Evolutionary conservation across 306 rosid genomes (phyloP).

Genomic region (Dalbergia cultrata): DNA sequence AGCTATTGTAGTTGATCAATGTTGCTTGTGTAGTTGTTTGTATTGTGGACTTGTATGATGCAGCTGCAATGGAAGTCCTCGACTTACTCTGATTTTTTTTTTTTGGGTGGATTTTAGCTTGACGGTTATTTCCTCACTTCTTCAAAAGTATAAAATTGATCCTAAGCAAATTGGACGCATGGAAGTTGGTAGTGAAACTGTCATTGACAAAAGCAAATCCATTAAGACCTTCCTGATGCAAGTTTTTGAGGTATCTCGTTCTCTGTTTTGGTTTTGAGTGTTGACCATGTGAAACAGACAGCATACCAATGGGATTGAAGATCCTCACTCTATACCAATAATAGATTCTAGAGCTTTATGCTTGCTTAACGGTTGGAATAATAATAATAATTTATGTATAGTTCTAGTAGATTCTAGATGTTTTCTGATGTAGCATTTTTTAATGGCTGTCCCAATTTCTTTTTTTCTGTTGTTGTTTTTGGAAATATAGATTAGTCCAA

Average conservation of each 20-base stretch:
- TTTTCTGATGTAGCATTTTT: neutral
- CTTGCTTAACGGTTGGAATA: neutral
- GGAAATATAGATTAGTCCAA: slow-evolving; percentile 17
- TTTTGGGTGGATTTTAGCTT: slow-evolving; percentile 55
- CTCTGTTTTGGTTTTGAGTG: neutral
- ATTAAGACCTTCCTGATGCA: slow-evolving; percentile 91
- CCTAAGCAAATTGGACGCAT: slow-evolving; percentile 85
- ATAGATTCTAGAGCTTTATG: slow-evolving; percentile 21
- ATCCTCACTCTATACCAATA: slow-evolving; percentile 1
- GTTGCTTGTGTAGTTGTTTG: slow-evolving; percentile 10
- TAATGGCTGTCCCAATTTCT: neutral
- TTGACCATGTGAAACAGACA: neutral
- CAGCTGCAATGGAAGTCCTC: slow-evolving; percentile 25
- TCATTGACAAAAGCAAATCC: slow-evolving; percentile 94
- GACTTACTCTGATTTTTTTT: slow-evolving; percentile 3
- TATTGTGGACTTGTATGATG: slow-evolving; percentile 28
- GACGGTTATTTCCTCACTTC: slow-evolving; percentile 77
- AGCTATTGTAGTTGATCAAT: slow-evolving; percentile 9
- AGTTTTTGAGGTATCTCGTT: slow-evolving; percentile 75
- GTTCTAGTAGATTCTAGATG: neutral
- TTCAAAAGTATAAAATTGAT: slow-evolving; percentile 72
- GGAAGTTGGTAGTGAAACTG: slow-evolving; percentile 94
- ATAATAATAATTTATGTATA: neutral
- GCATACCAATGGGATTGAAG: neutral
- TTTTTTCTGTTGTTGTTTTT: slow-evolving; percentile 11